phyloP scores from a whole-genome alignment of 2,329 filamentous ascomycete species.

The Paramyrothecium roridum region DNA sequence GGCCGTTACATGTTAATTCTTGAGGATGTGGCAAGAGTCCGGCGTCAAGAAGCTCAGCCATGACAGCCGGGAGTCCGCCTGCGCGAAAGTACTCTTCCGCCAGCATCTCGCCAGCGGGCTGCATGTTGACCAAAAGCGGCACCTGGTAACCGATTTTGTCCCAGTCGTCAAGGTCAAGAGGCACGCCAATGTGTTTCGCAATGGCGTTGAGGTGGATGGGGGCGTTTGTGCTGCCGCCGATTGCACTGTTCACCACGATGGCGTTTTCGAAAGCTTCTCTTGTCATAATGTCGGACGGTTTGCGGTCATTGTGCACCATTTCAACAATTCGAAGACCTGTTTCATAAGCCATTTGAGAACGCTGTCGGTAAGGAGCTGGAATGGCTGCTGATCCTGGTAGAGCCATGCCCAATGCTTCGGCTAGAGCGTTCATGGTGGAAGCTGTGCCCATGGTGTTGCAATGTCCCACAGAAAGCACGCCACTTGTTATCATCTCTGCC shows the following conservation, averaged over 20 bases:
- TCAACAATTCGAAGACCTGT: constrained; percentile 47
- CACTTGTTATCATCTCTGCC: constrained; percentile 37
- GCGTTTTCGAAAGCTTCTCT: constrained; percentile 54
- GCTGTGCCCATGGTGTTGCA: constrained; percentile 54
- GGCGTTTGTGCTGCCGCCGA: constrained; percentile 55
- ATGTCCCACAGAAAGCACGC: constrained; percentile 42
- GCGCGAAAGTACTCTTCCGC: constrained; percentile 53
- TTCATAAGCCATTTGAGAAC: constrained; percentile 43
- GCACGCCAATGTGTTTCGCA: constrained; percentile 50
- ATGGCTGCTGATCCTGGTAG: constrained; percentile 48
- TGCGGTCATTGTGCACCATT: constrained; percentile 44
- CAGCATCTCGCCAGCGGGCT: constrained; percentile 49
- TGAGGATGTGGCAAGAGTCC: constrained; percentile 37
- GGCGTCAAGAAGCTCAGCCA: constrained; percentile 48
- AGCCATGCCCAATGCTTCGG: constrained; percentile 50
- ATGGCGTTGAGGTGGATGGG: constrained; percentile 54
- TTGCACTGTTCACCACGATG: constrained; percentile 50
- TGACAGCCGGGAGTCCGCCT: constrained; percentile 48
- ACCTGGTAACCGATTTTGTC: constrained; percentile 45
- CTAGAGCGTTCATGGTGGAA: constrained; percentile 49
- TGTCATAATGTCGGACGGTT: constrained; percentile 53
- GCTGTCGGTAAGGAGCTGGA: constrained; percentile 46
- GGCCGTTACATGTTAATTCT: constrained; percentile 43
- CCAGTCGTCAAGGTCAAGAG: constrained; percentile 50
- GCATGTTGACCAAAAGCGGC: constrained; percentile 51